These are phyloP conservation scores for Trichoderma simmonsii DNA, from an alignment of 2,329 filamentous ascomycete genomes.

Conservation along the genomic window DNA sequence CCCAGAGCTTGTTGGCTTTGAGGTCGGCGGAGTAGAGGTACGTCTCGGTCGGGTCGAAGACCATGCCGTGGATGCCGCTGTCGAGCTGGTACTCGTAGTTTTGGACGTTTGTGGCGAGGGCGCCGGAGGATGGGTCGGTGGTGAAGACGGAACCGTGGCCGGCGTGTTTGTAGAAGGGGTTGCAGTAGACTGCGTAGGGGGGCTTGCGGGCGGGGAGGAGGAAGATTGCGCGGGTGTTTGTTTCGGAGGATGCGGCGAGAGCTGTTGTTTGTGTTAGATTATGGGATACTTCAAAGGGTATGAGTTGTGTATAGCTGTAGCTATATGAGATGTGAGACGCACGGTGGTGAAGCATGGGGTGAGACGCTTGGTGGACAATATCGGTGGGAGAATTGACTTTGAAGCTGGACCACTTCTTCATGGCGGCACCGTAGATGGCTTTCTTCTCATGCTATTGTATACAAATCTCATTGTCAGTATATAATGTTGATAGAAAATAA, in stretches of 20 bases:
- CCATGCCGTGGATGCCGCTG: conserved; percentile 78
- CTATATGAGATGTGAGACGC: conserved; percentile 32
- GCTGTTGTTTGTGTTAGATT: conserved; percentile 42
- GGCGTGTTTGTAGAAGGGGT: conserved; percentile 85
- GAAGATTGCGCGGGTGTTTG: conserved; percentile 87
- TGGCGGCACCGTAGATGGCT: conserved; percentile 82
- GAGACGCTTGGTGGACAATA: conserved; percentile 71
- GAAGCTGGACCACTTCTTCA: conserved; percentile 92
- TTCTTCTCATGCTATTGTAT: conserved; percentile 67
- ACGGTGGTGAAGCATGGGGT: conserved; percentile 75
- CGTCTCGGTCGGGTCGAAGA: conserved; percentile 69
- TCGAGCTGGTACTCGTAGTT: conserved; percentile 69
- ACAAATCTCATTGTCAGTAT: background rate
- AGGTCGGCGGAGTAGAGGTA: conserved; percentile 80
- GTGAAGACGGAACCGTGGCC: conserved; percentile 77
- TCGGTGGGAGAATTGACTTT: conserved; percentile 70
- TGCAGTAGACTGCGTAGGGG: conserved; percentile 81
- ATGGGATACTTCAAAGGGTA: too few relatives aligned
- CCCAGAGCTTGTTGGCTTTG: conserved; percentile 78
- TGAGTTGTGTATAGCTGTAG: background rate
- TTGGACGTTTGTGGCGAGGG: conserved; percentile 63
- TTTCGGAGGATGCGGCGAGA: conserved; percentile 63
- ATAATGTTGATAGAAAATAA: too few relatives aligned
- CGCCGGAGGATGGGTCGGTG: conserved; percentile 50
- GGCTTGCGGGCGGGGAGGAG: conserved; percentile 73